These are phyloP conservation scores for Scenedesmus sp. DNA, from an alignment of 163 green algal species.

Conservation along the genomic window DNA sequence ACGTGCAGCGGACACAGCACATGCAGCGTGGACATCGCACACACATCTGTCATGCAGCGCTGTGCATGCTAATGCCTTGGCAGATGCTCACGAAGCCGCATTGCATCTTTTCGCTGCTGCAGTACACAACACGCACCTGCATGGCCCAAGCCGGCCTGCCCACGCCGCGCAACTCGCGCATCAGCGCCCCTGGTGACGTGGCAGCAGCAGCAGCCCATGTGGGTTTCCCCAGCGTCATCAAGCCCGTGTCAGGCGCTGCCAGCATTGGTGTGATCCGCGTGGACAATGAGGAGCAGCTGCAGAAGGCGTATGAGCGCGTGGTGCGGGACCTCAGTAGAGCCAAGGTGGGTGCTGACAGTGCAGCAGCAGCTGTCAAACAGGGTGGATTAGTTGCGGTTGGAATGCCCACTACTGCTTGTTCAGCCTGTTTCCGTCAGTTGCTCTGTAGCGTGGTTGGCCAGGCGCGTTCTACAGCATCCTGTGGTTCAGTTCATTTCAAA, in stretches of 20 bases:
- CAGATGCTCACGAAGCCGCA: not conserved
- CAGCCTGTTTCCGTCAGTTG: not conserved
- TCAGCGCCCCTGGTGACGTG: constrained; percentile 70
- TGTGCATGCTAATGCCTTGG: not conserved
- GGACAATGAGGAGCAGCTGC: constrained; percentile 75
- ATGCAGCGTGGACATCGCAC: not conserved
- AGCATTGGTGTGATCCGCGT: constrained; percentile 92
- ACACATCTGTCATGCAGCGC: not conserved
- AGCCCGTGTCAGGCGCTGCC: constrained; percentile 86
- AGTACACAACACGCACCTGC: constrained; percentile 74
- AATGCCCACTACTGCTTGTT: not conserved
- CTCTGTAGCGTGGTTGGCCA: no score
- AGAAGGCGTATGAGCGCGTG: constrained; percentile 76
- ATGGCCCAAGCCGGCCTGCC: constrained; percentile 82
- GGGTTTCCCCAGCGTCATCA: constrained; percentile 94
- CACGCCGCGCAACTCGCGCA: constrained; percentile 76
- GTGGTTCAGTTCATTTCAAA: not conserved
- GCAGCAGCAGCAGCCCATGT: constrained; percentile 75
- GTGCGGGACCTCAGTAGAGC: constrained; percentile 72
- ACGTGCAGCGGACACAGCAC: no score
- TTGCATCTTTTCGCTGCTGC: not conserved
- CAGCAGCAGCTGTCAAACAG: not conserved
- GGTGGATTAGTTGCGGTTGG: no score
- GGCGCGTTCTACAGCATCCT: not conserved
- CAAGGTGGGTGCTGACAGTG: not conserved